Evolutionary conservation across 768 basidiomycete species (phyloP).

Genomic region (Trametes sanguinea): DNA sequence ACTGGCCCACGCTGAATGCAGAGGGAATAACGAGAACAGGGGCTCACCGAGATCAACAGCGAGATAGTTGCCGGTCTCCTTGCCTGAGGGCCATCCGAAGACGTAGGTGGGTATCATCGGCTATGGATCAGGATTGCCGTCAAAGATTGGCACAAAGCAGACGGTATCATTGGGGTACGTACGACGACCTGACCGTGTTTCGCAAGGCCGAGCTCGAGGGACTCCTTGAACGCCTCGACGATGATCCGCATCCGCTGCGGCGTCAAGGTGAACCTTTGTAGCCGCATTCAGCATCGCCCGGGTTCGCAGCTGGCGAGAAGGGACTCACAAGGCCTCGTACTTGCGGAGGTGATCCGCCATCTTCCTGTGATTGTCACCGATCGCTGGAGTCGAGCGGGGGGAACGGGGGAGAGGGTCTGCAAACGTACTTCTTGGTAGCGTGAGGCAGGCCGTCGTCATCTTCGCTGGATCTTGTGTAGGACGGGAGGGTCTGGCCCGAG

Average conservation of each 20-base stretch:
- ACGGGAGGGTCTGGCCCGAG: conserved; percentile 69
- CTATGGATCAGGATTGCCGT: conserved; percentile 38
- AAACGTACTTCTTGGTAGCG: conserved; percentile 84
- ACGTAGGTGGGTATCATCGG: conserved; percentile 98
- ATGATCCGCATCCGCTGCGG: conserved; percentile 96
- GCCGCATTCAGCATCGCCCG: too few species aligned
- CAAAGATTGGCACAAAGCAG: background rate
- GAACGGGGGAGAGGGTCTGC: conserved; percentile 11
- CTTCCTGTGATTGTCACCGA: conserved; percentile 52
- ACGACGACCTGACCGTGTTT: conserved; percentile 88
- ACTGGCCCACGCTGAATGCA: too few species aligned
- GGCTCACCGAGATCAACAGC: conserved; percentile 83
- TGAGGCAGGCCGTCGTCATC: conserved; percentile 83
- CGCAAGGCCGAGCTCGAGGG: conserved; percentile 82
- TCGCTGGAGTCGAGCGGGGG: conserved; percentile 22
- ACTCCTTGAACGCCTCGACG: conserved; percentile 93
- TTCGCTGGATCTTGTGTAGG: conserved; percentile 84
- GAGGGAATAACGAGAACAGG: too few species aligned
- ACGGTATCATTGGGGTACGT: conserved; percentile 38
- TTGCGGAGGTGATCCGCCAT: conserved; percentile 94
- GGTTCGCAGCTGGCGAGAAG: background rate
- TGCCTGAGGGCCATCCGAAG: conserved; percentile 91
- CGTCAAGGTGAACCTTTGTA: conserved; percentile 74
- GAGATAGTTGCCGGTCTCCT: conserved; percentile 87
- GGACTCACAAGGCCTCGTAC: conserved; percentile 79